phyloP scores from a whole-genome alignment of 1,139 yeast species.

The Blastobotrys buckinghamii region DNA sequence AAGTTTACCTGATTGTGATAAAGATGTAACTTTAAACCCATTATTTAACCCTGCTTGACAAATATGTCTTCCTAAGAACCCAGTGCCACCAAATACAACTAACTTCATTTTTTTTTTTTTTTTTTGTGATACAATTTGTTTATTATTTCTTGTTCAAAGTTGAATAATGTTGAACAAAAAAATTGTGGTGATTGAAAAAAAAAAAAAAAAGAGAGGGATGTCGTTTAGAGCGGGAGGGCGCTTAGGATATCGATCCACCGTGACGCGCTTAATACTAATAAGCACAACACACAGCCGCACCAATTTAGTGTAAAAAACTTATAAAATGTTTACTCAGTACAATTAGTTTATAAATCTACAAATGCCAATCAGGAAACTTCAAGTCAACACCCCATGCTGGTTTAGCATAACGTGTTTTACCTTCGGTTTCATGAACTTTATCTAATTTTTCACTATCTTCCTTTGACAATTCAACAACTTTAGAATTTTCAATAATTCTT shows the following conservation, averaged over 20 bases:
- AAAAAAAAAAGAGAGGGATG: no score
- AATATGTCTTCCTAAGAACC: constrained; percentile 68
- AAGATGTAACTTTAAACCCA: constrained; percentile 61
- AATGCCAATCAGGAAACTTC: constrained; percentile 32
- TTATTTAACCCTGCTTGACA: constrained; percentile 60
- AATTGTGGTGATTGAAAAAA: background rate
- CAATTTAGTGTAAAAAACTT: no score
- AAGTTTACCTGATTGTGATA: constrained; percentile 38
- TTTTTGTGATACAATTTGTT: no score
- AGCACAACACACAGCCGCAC: no score
- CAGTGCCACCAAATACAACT: constrained; percentile 82
- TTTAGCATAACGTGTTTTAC: constrained; percentile 44
- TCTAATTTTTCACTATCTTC: constrained; percentile 51
- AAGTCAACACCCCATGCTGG: constrained; percentile 35
- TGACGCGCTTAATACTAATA: no score
- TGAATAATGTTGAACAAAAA: no score
- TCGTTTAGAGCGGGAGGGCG: no score
- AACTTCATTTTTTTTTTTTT: constrained; percentile 21
- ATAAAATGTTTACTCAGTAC: no score
- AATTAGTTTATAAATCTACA: no score
- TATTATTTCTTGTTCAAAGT: no score
- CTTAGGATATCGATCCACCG: no score
- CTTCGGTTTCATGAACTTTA: constrained; percentile 42
- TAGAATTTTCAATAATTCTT: constrained; percentile 55
- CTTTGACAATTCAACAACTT: constrained; percentile 44